phyloP scores from a whole-genome alignment of 2,329 filamentous ascomycete genomes.

The Biscogniauxia marginata region DNA sequence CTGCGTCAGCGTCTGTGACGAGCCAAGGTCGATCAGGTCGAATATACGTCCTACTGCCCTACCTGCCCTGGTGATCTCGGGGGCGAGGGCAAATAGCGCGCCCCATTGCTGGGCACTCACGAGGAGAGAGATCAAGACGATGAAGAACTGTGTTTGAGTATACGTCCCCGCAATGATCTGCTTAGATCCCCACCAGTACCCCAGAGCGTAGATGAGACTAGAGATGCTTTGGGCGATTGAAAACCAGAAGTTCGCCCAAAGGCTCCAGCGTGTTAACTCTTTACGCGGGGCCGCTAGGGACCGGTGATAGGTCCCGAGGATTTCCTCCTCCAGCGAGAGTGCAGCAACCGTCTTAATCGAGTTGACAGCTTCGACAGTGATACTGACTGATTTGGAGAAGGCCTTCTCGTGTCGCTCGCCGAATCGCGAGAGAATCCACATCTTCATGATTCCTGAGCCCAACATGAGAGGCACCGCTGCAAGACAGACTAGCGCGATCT shows the following conservation, averaged over 20 bases:
- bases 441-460: conserved; percentile 66
- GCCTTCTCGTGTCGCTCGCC: conserved; percentile 63
- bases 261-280: conserved; percentile 50
- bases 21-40: conserved; percentile 47
- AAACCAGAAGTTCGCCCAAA: conserved; percentile 57
- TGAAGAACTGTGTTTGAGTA: conserved; percentile 68
- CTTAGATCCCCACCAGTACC: conserved; percentile 78
- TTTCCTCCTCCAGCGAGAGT: conserved; percentile 52
- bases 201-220: conserved; percentile 70
- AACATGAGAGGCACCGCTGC: conserved; percentile 67
- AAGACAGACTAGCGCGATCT: conserved; percentile 70
- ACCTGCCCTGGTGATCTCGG: conserved; percentile 68
- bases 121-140: conserved; percentile 69
- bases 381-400: conserved; percentile 60
- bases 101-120: conserved; percentile 72
- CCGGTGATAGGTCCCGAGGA: conserved; percentile 52
- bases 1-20: conserved; percentile 18
- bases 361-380: conserved; percentile 66
- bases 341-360: conserved; percentile 63
- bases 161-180: conserved; percentile 66
- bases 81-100: conserved; percentile 72
- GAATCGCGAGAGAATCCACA: conserved; percentile 60
- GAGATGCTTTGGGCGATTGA: conserved; percentile 59
- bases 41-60: conserved; percentile 59
- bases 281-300: conserved; percentile 50